Evolutionary conservation across 164 flowering plant genomes (phyloP).

Genomic region (Nymphaea colorata): DNA sequence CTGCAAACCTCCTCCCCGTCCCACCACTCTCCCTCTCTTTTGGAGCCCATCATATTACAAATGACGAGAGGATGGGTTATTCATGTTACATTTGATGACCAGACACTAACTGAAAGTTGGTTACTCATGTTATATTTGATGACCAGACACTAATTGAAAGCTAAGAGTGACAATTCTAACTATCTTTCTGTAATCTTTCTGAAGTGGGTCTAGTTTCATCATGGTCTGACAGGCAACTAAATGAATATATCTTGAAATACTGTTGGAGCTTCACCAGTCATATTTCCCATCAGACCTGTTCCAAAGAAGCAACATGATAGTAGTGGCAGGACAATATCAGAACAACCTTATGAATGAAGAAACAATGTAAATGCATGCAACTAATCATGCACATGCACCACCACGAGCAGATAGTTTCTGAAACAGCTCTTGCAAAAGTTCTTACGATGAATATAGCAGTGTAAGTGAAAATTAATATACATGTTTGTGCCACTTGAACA

Average conservation of each 20-base stretch:
- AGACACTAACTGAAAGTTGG: too few species aligned
- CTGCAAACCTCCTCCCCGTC: too few species aligned
- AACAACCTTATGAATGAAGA: background rate
- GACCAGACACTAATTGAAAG: too few species aligned
- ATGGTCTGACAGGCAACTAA: constrained; percentile 48
- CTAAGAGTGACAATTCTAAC: constrained; percentile 3
- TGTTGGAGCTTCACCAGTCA: constrained; percentile 44
- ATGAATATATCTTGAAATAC: constrained; percentile 78
- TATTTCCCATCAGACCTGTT: background rate
- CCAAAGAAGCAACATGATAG: background rate
- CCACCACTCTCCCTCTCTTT: too few species aligned
- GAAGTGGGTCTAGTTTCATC: constrained; percentile 32
- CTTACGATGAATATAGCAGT: too few species aligned
- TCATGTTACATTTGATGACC: too few species aligned
- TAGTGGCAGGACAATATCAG: background rate
- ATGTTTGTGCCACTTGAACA: background rate
- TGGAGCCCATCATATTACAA: too few species aligned
- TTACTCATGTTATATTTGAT: too few species aligned
- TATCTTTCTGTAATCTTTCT: constrained; percentile 33
- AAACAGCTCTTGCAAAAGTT: too few species aligned
- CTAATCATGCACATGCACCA: background rate
- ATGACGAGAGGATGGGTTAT: too few species aligned
- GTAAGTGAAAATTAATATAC: too few species aligned
- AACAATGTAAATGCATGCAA: background rate
- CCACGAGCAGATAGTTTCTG: background rate